A percentile compares a stretch with the other conserved stretches of the same genome.
Conservation (phyloP, 176 grass and related monocot species). For the Eragrostis curvula region DNA sequence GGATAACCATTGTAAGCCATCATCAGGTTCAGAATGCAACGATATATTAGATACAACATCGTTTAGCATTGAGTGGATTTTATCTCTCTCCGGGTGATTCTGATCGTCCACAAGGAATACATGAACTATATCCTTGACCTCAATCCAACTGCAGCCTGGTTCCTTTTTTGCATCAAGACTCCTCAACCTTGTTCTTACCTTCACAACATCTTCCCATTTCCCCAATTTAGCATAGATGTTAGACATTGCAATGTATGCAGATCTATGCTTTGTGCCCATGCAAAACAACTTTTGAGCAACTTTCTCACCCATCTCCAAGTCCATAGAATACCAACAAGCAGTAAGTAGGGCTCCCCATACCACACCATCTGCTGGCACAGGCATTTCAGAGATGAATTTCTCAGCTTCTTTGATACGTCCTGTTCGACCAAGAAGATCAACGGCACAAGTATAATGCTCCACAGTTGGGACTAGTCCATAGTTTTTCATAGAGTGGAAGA, state of each 20-base stretch:
- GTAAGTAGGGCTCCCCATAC: slow-evolving; percentile 60
- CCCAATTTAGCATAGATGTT: slow-evolving; percentile 65
- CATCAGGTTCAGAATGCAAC: slow-evolving; percentile 29
- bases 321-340: slow-evolving; percentile 54
- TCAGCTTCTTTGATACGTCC: slow-evolving; percentile 52
- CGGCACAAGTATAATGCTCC: slow-evolving; percentile 56
- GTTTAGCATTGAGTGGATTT: slow-evolving; percentile 52
- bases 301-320: slow-evolving; percentile 58
- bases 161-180: slow-evolving; percentile 46
- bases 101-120: slow-evolving; percentile 62
- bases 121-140: slow-evolving; percentile 58
- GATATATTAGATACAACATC: slow-evolving; percentile 48
- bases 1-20: slow-evolving; percentile 1
- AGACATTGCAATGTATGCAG: slow-evolving; percentile 60
- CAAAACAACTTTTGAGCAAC: slow-evolving; percentile 48
- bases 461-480: slow-evolving; percentile 52
- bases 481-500: slow-evolving; percentile 50
- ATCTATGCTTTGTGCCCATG: slow-evolving; percentile 56
- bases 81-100: slow-evolving; percentile 61
- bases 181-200: slow-evolving; percentile 52
- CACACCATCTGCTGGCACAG: slow-evolving; percentile 51
- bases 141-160: slow-evolving; percentile 66
- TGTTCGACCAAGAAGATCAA: slow-evolving; percentile 63
- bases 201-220: slow-evolving; percentile 64
- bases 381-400: slow-evolving; percentile 54